phyloP scores from a whole-genome alignment of 306 rosid species.

The Pterocarpus santalinus region DNA sequence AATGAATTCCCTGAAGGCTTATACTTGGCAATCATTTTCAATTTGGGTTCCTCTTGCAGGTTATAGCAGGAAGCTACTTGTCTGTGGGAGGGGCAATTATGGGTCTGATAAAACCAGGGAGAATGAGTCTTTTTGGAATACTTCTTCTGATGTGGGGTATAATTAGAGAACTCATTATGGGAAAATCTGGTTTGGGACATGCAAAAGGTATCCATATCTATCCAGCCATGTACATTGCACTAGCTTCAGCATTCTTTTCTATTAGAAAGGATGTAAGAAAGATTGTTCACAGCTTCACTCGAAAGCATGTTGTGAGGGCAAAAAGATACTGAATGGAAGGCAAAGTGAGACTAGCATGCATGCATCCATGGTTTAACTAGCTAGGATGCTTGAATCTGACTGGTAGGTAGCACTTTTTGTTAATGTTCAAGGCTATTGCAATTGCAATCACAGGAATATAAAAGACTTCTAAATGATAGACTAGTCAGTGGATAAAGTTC shows the following conservation, averaged over 20 bases:
- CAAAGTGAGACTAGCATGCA: constrained; percentile 1
- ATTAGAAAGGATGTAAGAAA: constrained; percentile 79
- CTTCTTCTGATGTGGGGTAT: constrained; percentile 81
- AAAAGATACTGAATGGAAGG: constrained; percentile 48
- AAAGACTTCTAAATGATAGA: constrained; percentile 3
- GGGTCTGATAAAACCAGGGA: constrained; percentile 72
- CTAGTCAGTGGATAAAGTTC: constrained; percentile 26
- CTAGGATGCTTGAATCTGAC: neutral
- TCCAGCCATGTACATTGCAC: constrained; percentile 70
- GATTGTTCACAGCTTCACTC: constrained; percentile 63
- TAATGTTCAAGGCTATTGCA: constrained; percentile 1
- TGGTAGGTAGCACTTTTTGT: neutral
- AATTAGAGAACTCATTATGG: constrained; percentile 57
- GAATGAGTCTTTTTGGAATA: constrained; percentile 75
- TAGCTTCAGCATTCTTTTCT: constrained; percentile 74
- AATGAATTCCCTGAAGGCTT: neutral
- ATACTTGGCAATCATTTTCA: constrained; percentile 40
- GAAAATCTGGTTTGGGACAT: constrained; percentile 48
- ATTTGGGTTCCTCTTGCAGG: constrained; percentile 56
- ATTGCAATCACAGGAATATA: constrained; percentile 16
- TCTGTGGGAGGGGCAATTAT: constrained; percentile 77
- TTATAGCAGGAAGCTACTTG: constrained; percentile 86
- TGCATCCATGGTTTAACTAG: constrained; percentile 7
- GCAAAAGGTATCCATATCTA: constrained; percentile 49
- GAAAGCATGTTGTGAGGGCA: constrained; percentile 36